Base-by-base conservation (phyloP, 495 filamentous ascomycete species). In the Margaritispora aquatica region DNA sequence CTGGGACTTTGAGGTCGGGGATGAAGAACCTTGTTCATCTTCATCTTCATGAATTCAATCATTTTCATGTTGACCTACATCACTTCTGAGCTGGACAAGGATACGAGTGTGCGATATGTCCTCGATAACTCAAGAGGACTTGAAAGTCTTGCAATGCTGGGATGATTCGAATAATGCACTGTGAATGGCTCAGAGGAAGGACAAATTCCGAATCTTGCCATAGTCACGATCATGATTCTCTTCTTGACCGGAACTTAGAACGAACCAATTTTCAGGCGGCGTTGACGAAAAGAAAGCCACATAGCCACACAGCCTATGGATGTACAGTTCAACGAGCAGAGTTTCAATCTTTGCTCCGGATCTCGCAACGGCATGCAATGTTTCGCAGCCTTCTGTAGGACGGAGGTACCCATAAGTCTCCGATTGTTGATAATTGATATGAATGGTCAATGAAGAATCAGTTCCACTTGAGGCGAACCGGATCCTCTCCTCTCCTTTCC, bases 291-390 rank as follows among this genome's bases (percentile, higher is more conserved):
- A 44, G 17, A 8, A 3, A 9, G 17, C 38, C 29, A n/a, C 10
- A 44, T 2, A 9, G 38, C 52, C 47, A 9, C 23, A n/a, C n/a
- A n/a, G n/a, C n/a, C n/a, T n/a, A n/a, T n/a, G n/a, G n/a, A n/a
- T n/a, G n/a, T n/a, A n/a, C n/a, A n/a, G n/a, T n/a, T n/a, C n/a
- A n/a, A n/a, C n/a, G n/a, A n/a, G n/a, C n/a, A n/a, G n/a, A n/a
- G n/a, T n/a, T n/a, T n/a, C n/a, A n/a, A n/a, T n/a, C 10, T 22
- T 21, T 34, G 29, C 29, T 52, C 54, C 60, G 54, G 49, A 58
- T 54, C 59, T 57, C 54, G 54, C 60, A 53, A 62, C 60, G 60
- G 47, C 60, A 53, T 55, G 26, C 60, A 2, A 44, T 44, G 38
- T 44, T n/a, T n/a, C n/a, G 29, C 29, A 34, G 29, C 29, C 29